Percentiles rank a stretch among this genome's conserved stretches.
Evolutionary conservation across 306 rosid genomes (phyloP).

Genomic region (Begonia loranthoides): DNA sequence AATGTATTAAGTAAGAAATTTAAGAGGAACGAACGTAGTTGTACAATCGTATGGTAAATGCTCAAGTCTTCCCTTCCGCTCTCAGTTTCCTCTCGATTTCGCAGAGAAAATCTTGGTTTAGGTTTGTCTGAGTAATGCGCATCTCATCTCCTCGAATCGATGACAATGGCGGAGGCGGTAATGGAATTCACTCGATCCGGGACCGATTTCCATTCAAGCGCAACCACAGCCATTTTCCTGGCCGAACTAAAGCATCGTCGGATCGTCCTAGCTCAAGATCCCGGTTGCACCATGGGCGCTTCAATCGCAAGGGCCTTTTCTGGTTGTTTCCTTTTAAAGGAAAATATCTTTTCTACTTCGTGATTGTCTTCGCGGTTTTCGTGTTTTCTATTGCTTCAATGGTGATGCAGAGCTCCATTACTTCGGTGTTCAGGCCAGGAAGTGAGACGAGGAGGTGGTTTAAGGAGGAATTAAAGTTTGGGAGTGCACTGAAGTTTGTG

Average conservation of each 20-base stretch:
- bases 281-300: constrained; percentile 16
- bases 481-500: constrained; percentile 55
- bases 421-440: constrained; percentile 42
- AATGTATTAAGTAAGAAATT: too few relatives aligned
- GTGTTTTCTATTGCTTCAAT: constrained; percentile 57
- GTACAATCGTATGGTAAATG: too few relatives aligned
- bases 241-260: neutral
- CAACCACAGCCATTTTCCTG: neutral
- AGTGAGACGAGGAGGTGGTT: constrained; percentile 23
- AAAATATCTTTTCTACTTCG: constrained; percentile 38
- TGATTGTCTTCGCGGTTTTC: constrained; percentile 44
- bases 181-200: neutral
- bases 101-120: too few relatives aligned
- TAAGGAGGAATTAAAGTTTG: constrained; percentile 43
- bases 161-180: neutral
- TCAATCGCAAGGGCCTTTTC: constrained; percentile 58
- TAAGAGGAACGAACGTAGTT: too few relatives aligned
- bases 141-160: too few relatives aligned
- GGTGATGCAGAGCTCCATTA: constrained; percentile 80
- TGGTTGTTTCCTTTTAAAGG: constrained; percentile 44
- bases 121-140: too few relatives aligned
- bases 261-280: neutral
- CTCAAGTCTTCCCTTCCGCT: too few relatives aligned
- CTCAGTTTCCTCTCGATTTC: too few relatives aligned
- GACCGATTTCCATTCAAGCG: neutral